Percentiles rank a stretch among this genome's conserved stretches.
phyloP scores from a whole-genome alignment of 176 grass and related monocot genomes.

The Avena insularis region DNA sequence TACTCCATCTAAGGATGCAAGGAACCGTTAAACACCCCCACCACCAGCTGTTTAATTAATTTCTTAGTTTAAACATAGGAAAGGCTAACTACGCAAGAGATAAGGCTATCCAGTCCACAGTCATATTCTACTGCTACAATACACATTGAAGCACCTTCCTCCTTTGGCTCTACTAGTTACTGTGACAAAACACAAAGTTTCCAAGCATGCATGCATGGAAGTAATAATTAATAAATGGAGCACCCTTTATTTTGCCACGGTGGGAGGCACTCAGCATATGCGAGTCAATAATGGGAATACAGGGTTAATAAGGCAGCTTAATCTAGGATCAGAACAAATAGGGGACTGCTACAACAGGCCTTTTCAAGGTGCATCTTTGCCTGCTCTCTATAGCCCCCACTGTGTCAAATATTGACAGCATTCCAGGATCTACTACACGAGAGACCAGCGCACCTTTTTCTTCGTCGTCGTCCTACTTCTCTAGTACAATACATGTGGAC shows the following conservation, averaged over 20 bases:
- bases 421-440: conserved; percentile 57
- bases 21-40: conserved; percentile 30
- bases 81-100: conserved; percentile 36
- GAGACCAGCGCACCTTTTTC: conserved; percentile 32
- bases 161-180: neutral
- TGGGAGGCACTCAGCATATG: neutral
- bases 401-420: conserved; percentile 58
- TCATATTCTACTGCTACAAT: conserved; percentile 42
- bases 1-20: conserved; percentile 62
- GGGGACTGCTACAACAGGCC: conserved; percentile 33
- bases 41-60: neutral
- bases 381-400: conserved; percentile 42
- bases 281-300: conserved; percentile 46
- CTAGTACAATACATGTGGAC: conserved; percentile 52
- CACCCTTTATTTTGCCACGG: conserved; percentile 31
- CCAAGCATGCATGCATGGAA: neutral
- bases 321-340: conserved; percentile 52
- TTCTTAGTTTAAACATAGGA: conserved; percentile 51
- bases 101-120: conserved; percentile 3
- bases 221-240: conserved; percentile 3
- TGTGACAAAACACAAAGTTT: neutral
- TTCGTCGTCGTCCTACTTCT: conserved; percentile 41
- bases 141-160: neutral
- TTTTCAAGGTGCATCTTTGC: conserved; percentile 46
- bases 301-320: conserved; percentile 45